Evolutionary conservation across 2,329 filamentous ascomycete genomes (phyloP).

Genomic region (Rasamsonia emersonii): DNA sequence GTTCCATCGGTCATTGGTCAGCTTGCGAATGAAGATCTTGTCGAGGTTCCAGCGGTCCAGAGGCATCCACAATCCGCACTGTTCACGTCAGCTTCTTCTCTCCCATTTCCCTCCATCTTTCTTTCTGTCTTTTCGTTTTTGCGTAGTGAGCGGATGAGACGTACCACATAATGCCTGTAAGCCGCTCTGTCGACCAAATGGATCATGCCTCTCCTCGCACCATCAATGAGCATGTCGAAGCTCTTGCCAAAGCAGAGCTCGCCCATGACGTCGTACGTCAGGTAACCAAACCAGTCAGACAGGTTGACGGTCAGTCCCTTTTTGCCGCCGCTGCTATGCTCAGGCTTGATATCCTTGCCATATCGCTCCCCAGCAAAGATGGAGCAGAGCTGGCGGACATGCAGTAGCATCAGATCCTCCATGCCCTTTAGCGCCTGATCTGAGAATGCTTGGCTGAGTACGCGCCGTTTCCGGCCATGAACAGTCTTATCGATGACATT

Average conservation of each 20-base stretch:
- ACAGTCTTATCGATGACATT: constrained; percentile 60
- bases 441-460: constrained; percentile 64
- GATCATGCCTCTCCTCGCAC: constrained; percentile 52
- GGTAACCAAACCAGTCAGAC: constrained; percentile 32
- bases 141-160: constrained; percentile 24
- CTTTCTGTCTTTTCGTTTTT: constrained; percentile 2
- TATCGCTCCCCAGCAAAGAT: constrained; percentile 15
- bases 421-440: constrained; percentile 58
- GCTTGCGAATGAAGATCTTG: constrained; percentile 57
- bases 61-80: constrained; percentile 65
- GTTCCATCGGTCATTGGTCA: constrained; percentile 57
- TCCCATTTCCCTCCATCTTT: no score
- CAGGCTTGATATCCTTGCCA: constrained; percentile 9
- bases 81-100: constrained; percentile 6
- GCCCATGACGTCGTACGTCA: constrained; percentile 45
- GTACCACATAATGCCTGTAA: constrained; percentile 59
- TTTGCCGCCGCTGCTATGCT: constrained; percentile 7
- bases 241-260: constrained; percentile 45
- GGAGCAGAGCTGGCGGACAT: constrained; percentile 57
- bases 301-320: constrained; percentile 23
- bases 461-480: constrained; percentile 62
- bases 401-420: constrained; percentile 58
- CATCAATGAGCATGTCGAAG: constrained; percentile 41
- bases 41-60: constrained; percentile 59
- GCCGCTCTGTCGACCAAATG: constrained; percentile 60